Evolutionary conservation across 1,284 basidiomycete genomes (phyloP).

Genomic region (Chalciporus piperatoides): DNA sequence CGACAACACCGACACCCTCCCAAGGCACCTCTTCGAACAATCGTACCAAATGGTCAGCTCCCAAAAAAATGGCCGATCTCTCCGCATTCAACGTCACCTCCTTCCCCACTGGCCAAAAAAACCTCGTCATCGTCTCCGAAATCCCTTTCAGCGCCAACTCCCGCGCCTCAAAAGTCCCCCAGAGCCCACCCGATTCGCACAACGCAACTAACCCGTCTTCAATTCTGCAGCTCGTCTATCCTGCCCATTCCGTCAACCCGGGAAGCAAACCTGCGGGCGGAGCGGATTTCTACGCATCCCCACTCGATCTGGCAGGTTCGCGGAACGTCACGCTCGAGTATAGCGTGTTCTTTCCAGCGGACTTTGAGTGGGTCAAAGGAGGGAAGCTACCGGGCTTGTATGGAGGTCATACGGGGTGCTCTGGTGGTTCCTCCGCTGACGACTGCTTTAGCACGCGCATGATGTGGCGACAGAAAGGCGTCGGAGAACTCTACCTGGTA

Average conservation of each 20-base stretch:
- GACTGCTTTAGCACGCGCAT: conserved; percentile 70
- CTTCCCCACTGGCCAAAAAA: conserved; percentile 54
- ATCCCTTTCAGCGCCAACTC: conserved; percentile 40
- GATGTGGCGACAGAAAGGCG: conserved; percentile 66
- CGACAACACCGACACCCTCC: conserved; percentile 10
- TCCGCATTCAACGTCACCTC: conserved; percentile 55
- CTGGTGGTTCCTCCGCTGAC: conserved; percentile 59
- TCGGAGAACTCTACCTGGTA: conserved; percentile 72
- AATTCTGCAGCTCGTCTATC: conserved; percentile 58
- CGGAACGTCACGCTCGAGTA: conserved; percentile 55
- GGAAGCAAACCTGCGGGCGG: conserved; percentile 55
- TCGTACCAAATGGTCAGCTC: conserved; percentile 46
- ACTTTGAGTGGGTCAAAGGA: conserved; percentile 65
- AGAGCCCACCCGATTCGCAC: conserved; percentile 1
- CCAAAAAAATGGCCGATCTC: conserved; percentile 54
- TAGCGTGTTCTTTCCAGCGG: conserved; percentile 60
- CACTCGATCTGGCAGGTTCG: conserved; percentile 47
- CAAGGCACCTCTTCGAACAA: conserved; percentile 12
- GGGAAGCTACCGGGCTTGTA: conserved; percentile 74
- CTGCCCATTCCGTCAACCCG: conserved; percentile 62
- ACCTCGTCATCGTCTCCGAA: conserved; percentile 53
- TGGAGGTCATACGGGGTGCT: conserved; percentile 63
- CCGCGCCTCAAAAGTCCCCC: conserved; percentile 10
- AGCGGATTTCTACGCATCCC: conserved; percentile 65
- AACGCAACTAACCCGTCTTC: conserved; percentile 34